Evolutionary conservation across 2,329 filamentous ascomycete genomes (phyloP).

Genomic region (Xylariaceae sp.): DNA sequence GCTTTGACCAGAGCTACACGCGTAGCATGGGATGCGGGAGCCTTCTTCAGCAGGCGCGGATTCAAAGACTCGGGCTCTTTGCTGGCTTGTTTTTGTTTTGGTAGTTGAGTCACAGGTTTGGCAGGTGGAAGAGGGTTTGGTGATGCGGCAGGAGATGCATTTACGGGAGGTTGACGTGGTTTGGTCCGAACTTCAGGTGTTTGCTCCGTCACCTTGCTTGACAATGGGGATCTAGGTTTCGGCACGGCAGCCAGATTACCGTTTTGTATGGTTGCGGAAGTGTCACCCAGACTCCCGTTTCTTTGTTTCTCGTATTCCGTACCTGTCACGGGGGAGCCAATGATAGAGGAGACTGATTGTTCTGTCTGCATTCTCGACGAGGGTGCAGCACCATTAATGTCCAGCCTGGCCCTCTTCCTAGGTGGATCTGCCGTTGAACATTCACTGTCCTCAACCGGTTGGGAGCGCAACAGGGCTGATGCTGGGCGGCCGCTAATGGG

Average conservation of each 20-base stretch:
- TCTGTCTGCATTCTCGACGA: slow-evolving; percentile 5
- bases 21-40: slow-evolving; percentile 52
- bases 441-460: slow-evolving; percentile 2
- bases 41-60: slow-evolving; percentile 56
- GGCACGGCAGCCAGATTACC: not conserved
- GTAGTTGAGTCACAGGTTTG: slow-evolving; percentile 11
- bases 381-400: slow-evolving; percentile 7
- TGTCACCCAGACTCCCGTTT: not conserved
- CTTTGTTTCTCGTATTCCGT: slow-evolving; percentile 8
- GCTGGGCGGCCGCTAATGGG: slow-evolving; percentile 1
- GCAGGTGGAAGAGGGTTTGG: not conserved
- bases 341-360: not conserved
- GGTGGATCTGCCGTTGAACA: slow-evolving; percentile 15
- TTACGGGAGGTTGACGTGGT: too few relatives aligned
- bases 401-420: slow-evolving; percentile 25
- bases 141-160: too few relatives aligned
- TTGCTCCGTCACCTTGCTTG: slow-evolving; percentile 1
- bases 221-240: slow-evolving; percentile 2
- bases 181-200: slow-evolving; percentile 2
- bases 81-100: slow-evolving; percentile 3
- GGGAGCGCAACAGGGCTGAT: slow-evolving; percentile 4
- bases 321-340: too few relatives aligned
- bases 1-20: slow-evolving; percentile 55
- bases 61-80: slow-evolving; percentile 54
- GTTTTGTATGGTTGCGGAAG: slow-evolving; percentile 3